These are phyloP conservation scores for Pythium brassicae DNA, from an alignment of 352 stramenopile species.

Conservation along the genomic window DNA sequence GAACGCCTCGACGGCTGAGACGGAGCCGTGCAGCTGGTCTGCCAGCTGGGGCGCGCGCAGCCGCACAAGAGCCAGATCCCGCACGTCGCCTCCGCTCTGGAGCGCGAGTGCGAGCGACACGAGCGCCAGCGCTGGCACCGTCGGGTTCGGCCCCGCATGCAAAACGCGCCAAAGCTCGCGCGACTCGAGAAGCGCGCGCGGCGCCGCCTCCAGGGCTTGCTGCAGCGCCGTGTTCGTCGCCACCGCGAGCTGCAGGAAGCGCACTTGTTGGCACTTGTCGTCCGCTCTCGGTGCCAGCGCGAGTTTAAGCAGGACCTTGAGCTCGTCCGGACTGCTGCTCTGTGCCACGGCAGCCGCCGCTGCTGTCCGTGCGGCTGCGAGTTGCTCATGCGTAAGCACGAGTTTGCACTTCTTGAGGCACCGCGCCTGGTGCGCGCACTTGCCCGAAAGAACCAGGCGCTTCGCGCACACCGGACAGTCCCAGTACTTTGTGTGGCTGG, in stretches of 20 bases:
- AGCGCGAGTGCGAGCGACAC: conserved; percentile 4
- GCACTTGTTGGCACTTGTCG: conserved; percentile 8
- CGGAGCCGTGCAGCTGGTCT: neutral
- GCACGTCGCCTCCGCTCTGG: no score
- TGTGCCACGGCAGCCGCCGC: neutral
- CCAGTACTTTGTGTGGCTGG: conserved; percentile 4
- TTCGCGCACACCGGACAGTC: conserved; percentile 11
- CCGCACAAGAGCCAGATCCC: no score
- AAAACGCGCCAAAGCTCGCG: conserved; percentile 2
- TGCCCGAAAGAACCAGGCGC: conserved; percentile 5
- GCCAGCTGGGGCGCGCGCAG: neutral
- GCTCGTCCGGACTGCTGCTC: neutral
- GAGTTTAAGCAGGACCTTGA: conserved; percentile 5
- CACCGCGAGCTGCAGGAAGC: conserved; percentile 15
- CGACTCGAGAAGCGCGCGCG: conserved; percentile 4
- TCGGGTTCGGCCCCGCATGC: conserved; percentile 9
- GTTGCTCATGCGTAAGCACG: conserved; percentile 9
- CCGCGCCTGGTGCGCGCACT: conserved; percentile 6
- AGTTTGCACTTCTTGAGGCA: conserved; percentile 12
- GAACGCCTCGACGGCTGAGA: conserved; percentile 5
- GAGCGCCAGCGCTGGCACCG: conserved; percentile 8
- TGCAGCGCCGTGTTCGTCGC: conserved; percentile 7
- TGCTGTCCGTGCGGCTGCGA: neutral
- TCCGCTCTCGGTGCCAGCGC: neutral
- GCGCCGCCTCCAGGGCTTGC: conserved; percentile 2